These are phyloP conservation scores for Boletus tomentosulus DNA, from an alignment of 768 basidiomycete species.

Conservation along the genomic window DNA sequence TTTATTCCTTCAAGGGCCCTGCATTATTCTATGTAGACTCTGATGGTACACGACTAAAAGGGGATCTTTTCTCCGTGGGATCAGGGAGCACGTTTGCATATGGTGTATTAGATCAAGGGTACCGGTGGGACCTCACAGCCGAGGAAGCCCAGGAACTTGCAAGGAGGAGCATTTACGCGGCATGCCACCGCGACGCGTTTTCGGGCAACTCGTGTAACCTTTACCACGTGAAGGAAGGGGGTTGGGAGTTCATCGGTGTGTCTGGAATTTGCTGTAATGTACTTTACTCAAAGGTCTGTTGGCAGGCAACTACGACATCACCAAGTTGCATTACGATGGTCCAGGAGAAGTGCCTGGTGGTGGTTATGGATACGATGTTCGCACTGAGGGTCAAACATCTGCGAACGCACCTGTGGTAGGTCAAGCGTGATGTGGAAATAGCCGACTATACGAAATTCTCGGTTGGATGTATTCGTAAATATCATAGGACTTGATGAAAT, in stretches of 20 bases:
- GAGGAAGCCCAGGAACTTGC: slow-evolving; percentile 95
- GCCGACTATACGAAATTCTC: background rate
- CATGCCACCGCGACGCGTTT: slow-evolving; percentile 94
- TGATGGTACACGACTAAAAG: slow-evolving; percentile 92
- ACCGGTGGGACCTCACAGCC: slow-evolving; percentile 87
- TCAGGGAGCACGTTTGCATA: slow-evolving; percentile 99
- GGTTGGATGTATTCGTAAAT: background rate
- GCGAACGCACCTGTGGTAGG: slow-evolving; percentile 42
- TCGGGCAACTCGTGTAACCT: slow-evolving; percentile 96
- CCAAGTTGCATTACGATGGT: slow-evolving; percentile 87
- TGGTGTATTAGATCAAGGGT: slow-evolving; percentile 95
- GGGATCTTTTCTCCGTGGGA: slow-evolving; percentile 97
- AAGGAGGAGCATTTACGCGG: slow-evolving; percentile 90
- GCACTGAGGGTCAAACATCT: slow-evolving; percentile 55
- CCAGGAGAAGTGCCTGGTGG: slow-evolving; percentile 65
- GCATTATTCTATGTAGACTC: slow-evolving; percentile 97
- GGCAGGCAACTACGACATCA: slow-evolving; percentile 88
- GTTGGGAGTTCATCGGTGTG: slow-evolving; percentile 94
- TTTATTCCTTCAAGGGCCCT: slow-evolving; percentile 58
- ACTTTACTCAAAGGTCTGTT: slow-evolving; percentile 9
- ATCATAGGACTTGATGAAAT: background rate
- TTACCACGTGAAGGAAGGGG: slow-evolving; percentile 91
- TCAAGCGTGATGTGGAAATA: slow-evolving; percentile 24
- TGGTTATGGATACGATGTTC: slow-evolving; percentile 79
- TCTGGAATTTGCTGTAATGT: slow-evolving; percentile 9